Percentiles rank a stretch among this genome's conserved stretches.
Evolutionary conservation across 2,329 filamentous ascomycete genomes (phyloP).

Genomic region (Drechslera avenae): DNA sequence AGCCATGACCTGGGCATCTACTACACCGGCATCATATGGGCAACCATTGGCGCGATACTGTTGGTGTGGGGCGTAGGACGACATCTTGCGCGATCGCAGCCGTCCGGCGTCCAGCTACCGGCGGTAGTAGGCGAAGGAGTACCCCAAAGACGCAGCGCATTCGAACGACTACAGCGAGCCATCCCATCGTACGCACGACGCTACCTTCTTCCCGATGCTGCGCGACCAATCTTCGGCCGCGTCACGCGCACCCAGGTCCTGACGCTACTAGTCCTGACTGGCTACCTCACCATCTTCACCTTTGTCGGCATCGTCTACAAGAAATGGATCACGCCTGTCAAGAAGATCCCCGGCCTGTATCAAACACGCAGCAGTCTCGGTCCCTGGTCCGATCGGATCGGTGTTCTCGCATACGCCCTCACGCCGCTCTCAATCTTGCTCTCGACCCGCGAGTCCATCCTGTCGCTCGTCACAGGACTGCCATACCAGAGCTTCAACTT

Average conservation of each 20-base stretch:
- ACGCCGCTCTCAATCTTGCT: conserved; percentile 73
- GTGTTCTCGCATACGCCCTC: conserved; percentile 73
- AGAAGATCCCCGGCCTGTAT: conserved; percentile 57
- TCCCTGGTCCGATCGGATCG: conserved; percentile 71
- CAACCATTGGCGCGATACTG: conserved; percentile 56
- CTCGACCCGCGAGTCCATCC: conserved; percentile 70
- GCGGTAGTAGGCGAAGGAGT: conserved; percentile 27
- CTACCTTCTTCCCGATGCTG: conserved; percentile 66
- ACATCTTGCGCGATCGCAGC: conserved; percentile 33
- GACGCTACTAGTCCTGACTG: conserved; percentile 62
- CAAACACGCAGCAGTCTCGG: conserved; percentile 71
- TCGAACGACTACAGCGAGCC: conserved; percentile 42
- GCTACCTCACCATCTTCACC: conserved; percentile 68
- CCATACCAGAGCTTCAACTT: conserved; percentile 78
- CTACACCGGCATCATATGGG: conserved; percentile 64
- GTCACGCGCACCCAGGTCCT: conserved; percentile 71
- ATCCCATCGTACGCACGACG: conserved; percentile 52
- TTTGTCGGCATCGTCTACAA: conserved; percentile 70
- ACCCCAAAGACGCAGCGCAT: conserved; percentile 26
- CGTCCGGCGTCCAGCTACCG: conserved; percentile 34
- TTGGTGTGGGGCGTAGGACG: conserved; percentile 51
- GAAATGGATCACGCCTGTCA: conserved; percentile 72
- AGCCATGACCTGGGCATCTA: conserved; percentile 61
- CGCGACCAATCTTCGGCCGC: conserved; percentile 65
- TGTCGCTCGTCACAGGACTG: conserved; percentile 72